phyloP scores from a whole-genome alignment of 139 green algal species.

The Micractinium sp. region DNA sequence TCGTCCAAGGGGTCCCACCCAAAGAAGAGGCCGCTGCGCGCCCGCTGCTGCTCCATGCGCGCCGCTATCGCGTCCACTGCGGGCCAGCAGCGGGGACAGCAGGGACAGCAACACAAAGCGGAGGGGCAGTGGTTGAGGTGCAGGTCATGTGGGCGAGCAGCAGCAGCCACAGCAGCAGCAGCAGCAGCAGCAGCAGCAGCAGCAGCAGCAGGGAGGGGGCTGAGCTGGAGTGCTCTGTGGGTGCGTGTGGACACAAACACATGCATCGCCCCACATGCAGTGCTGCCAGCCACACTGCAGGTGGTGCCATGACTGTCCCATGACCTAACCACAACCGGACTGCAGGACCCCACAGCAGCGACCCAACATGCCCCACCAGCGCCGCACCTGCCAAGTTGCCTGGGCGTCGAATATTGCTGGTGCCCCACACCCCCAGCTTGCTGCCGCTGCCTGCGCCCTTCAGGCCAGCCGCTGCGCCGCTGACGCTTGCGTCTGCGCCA shows the following conservation, averaged over 20 bases:
- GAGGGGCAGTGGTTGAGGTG: background rate
- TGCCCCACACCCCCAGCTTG: background rate
- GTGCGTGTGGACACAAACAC: no score
- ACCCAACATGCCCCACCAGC: background rate
- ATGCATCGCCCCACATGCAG: no score
- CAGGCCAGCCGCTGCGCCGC: background rate
- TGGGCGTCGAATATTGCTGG: conserved; percentile 13
- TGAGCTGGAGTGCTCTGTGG: no score
- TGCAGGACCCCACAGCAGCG: no score
- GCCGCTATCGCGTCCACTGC: conserved; percentile 19
- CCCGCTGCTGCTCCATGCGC: conserved; percentile 28
- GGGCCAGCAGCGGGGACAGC: no score
- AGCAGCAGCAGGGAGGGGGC: background rate
- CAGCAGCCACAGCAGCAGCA: background rate
- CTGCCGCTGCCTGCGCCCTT: background rate
- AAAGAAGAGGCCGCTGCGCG: conserved; percentile 30
- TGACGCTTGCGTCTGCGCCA: background rate
- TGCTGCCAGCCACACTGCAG: no score
- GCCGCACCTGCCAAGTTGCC: background rate
- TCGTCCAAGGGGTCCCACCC: background rate
- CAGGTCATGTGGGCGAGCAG: background rate
- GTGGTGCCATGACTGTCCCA: no score
- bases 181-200: background rate
- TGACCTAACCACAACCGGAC: no score
- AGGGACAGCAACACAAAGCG: background rate